These are phyloP conservation scores for Pinus tabuliformis DNA, from an alignment of 75 land plant genomes.

Conservation along the genomic window DNA sequence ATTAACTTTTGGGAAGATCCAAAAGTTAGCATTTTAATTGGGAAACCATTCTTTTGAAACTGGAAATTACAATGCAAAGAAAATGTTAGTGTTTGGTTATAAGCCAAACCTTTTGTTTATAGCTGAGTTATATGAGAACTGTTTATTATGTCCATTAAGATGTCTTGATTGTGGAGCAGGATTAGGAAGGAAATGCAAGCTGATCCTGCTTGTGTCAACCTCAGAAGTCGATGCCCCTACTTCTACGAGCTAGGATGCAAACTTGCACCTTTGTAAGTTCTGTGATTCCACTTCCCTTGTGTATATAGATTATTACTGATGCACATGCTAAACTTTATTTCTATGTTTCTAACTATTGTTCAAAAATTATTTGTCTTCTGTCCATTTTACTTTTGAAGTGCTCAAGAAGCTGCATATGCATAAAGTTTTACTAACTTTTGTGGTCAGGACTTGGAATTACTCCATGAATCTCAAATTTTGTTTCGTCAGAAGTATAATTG, in stretches of 20 bases:
- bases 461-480: neutral
- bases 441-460: neutral
- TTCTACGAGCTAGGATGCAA: conserved; percentile 93
- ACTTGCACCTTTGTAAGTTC: conserved; percentile 71
- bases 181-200: conserved; percentile 90
- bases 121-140: neutral
- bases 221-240: conserved; percentile 69
- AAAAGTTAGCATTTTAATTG: neutral
- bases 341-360: neutral
- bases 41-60: neutral
- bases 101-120: neutral
- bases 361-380: neutral
- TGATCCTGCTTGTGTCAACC: conserved; percentile 85
- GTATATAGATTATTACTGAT: neutral
- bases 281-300: neutral
- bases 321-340: neutral
- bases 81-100: neutral
- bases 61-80: neutral
- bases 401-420: neutral
- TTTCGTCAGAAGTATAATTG: neutral
- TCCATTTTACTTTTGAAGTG: neutral
- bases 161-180: conserved; percentile 32
- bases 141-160: neutral
- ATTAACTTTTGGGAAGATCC: neutral
- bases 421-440: no score